Percentiles rank a stretch among this genome's conserved stretches.
Conservation (phyloP, 768 basidiomycete genomes). For the Mycena latifolia region DNA sequence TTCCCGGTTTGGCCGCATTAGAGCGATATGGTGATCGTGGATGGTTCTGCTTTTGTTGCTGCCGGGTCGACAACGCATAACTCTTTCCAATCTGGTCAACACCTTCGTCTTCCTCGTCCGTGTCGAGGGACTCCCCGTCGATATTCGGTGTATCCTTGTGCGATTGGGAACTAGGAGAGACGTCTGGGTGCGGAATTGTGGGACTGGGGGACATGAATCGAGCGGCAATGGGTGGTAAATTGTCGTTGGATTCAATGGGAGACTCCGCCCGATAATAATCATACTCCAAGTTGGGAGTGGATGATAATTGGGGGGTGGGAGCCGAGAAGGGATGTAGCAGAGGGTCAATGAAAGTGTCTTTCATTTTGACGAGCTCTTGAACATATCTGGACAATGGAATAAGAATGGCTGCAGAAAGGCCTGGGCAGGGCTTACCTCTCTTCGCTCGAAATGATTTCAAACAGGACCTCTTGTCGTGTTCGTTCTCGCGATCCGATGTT, state of each 20-base stretch:
- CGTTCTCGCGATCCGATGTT: constrained; percentile 95
- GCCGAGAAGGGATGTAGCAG: constrained; percentile 86
- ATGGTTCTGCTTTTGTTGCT: constrained; percentile 69
- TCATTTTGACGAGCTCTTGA: constrained; percentile 89
- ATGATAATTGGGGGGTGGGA: constrained; percentile 62
- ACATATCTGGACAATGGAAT: constrained; percentile 79
- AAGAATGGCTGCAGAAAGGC: constrained; percentile 10
- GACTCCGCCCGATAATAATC: constrained; percentile 81
- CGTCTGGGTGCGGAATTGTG: constrained; percentile 32
- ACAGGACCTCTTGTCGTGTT: constrained; percentile 95
- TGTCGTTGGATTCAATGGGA: constrained; percentile 77
- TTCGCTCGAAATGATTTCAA: constrained; percentile 97
- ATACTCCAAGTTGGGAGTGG: constrained; percentile 72
- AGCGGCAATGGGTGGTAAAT: constrained; percentile 89
- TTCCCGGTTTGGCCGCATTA: constrained; percentile 53
- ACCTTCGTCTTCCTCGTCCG: constrained; percentile 79
- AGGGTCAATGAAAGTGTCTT: constrained; percentile 92
- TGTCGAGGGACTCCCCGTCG: constrained; percentile 77
- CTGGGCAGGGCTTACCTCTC: constrained; percentile 73
- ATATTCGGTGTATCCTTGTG: constrained; percentile 72
- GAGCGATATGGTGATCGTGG: constrained; percentile 83
- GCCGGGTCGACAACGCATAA: constrained; percentile 46
- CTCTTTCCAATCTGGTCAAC: constrained; percentile 65
- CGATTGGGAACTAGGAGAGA: constrained; percentile 40
- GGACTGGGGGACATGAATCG: constrained; percentile 88